Base-by-base conservation (phyloP, 1,139 yeast genomes). In the Suhomyces bolitotheri region DNA sequence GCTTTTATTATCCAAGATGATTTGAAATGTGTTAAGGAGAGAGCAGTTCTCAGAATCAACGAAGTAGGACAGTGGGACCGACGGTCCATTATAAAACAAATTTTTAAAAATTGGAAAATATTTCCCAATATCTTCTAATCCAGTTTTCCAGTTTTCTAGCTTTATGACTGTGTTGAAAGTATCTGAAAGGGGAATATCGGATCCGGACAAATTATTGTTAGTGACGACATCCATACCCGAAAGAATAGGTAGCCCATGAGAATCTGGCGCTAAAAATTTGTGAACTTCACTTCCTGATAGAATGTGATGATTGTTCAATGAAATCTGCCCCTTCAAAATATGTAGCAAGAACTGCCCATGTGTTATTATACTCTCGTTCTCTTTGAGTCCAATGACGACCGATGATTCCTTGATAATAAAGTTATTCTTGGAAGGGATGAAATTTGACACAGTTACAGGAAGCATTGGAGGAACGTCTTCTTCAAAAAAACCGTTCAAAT, bases 291-390 rank as follows among this genome's bases (percentile, higher is more conserved):
- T 64, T 51, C 0, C 53, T 48, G 4, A 49, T 43, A 15, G 64
- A 53, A 80, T 62, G 47, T 73, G 76, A 10, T 66, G 62, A 3
- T 76, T 71, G 22, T 84, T 83, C 31, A 83, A 65, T 8, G 80
- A 53, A 0, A 67, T 52, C 0, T 81, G 77, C 11, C 96, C 96
- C 48, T 77, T 64, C 34, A 75, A 66, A 1, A 86, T 64, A 5
- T 62, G 60, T 16, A 86, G 33, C 6, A 46, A 51, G 47, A 73
- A 82, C 44, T 76, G 80, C 0, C 96, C 96, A 28, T 71, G 67
- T 2, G 85, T 40, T 21, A 78, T 58, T 3, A 86, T 45, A 24
- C 60, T 62, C 47, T 85, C 84, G 27, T 62, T 60, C 3, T 53
- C 50, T 31, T 61, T 62, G 14, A 81, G 56, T 0, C 78, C 82